These are phyloP conservation scores for Talaromyces wortmannii DNA, from an alignment of 495 filamentous ascomycete genomes.

Conservation along the genomic window DNA sequence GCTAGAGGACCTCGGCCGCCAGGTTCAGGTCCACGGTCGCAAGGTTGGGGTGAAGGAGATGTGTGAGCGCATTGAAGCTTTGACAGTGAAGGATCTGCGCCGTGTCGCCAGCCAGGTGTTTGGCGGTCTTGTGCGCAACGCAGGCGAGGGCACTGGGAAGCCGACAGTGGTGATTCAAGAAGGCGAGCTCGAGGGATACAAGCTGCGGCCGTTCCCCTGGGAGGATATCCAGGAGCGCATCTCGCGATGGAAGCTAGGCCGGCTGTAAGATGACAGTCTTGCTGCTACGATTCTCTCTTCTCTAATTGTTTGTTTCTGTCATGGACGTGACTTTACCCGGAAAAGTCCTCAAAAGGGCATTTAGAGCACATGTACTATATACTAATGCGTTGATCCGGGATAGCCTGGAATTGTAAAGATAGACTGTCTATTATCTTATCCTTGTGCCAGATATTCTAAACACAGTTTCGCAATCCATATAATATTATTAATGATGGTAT, in stretches of 20 bases:
- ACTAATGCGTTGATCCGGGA: background rate
- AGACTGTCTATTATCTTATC: background rate
- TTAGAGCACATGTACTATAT: background rate
- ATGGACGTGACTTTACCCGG: background rate
- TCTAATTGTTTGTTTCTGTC: background rate
- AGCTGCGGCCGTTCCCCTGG: conserved; percentile 59
- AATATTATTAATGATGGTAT: background rate
- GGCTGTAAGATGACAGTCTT: conserved; percentile 33
- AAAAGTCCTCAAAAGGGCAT: background rate
- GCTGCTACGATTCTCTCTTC: background rate
- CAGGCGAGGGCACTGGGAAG: conserved; percentile 72
- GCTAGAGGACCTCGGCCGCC: conserved; percentile 92
- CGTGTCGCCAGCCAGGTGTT: conserved; percentile 80
- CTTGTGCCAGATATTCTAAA: background rate
- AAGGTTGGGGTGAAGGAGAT: conserved; percentile 91
- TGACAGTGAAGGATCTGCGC: conserved; percentile 76
- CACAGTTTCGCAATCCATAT: too few relatives aligned
- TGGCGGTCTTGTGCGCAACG: conserved; percentile 67
- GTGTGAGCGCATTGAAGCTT: conserved; percentile 74
- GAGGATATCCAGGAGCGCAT: conserved; percentile 83
- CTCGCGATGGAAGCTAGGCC: conserved; percentile 74
- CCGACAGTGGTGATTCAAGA: conserved; percentile 96
- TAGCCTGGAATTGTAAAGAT: background rate
- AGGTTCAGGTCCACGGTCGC: conserved; percentile 89
- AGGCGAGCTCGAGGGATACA: conserved; percentile 39